Evolutionary conservation across 805 yeast species (phyloP), one percentile per base, ranked within the genome.

Genomic region (Peterozyma toletana): DNA sequence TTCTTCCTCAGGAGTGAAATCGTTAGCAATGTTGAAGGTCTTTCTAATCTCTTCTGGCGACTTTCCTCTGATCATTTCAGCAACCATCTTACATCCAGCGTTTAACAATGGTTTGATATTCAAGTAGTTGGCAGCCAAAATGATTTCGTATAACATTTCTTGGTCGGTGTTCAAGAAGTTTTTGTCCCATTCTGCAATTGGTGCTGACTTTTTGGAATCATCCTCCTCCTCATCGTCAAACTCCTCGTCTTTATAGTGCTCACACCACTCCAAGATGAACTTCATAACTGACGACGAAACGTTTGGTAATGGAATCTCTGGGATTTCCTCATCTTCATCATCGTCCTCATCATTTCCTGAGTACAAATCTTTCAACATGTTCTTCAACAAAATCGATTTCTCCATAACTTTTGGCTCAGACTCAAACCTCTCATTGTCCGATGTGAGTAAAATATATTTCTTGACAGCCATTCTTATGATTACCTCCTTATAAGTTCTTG

Each of bases 241-340:
- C 15, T 70, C 71, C 9, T 85, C 76, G 59, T 86, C 89, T 62
- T 83, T 85, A 70, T 91, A 96, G 62, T 91, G 93, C 57, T 86
- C 95, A 56, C 96, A 89, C 95, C 96, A 91, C 60, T 91, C 96
- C 43, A 91, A 71, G n/a, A 91, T 91, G 59, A 89, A 88, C 61
- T 84, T 79, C 65, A 91, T 72, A 16, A 91, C 96, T 14, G 84
- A 80, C 9, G 95, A 84, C 52, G 91, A 73, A 33, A 89, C 96
- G 57, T 87, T 89, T 35, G 96, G 96, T 11, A 89, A 79, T 33
- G 97, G 97, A 55, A 91, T 84, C 48, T 80, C 86, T 50, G 81
- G 79, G 35, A 80, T 84, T 43, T 79, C 86, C 37, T 76, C 83
- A 48, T 80, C 87, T 11, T 73, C 77, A 38, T 73, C 79, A 30